These are phyloP conservation scores for Tolypocladium album DNA, from an alignment of 2,329 filamentous ascomycete species.

Conservation along the genomic window DNA sequence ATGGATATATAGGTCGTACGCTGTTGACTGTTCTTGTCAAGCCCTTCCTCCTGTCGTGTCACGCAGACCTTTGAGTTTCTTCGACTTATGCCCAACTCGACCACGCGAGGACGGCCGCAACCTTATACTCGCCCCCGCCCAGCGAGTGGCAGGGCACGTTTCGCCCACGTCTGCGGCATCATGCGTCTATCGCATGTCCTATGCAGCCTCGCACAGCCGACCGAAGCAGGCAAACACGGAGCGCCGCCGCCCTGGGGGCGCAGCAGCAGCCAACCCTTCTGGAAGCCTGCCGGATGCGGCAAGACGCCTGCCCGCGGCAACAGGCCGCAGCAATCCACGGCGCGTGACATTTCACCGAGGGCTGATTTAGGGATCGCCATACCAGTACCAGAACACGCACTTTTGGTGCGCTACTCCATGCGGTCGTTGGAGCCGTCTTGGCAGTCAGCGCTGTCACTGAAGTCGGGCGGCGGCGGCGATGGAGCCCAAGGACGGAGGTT, in stretches of 20 bases:
- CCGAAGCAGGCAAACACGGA: background rate
- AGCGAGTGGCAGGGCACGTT: background rate
- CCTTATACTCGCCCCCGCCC: background rate
- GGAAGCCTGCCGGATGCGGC: background rate
- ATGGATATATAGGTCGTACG: background rate
- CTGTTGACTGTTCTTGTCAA: background rate
- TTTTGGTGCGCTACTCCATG: background rate
- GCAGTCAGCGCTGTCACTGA: background rate
- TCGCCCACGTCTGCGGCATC: background rate
- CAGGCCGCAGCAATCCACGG: background rate
- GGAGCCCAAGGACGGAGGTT: background rate
- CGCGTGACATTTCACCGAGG: background rate
- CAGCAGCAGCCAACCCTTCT: background rate
- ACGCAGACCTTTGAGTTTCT: background rate
- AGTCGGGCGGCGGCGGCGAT: background rate
- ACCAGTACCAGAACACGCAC: no score
- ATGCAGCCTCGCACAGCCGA: no score
- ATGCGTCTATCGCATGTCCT: background rate
- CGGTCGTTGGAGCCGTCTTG: no score
- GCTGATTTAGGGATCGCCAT: no score
- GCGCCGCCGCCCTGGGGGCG: background rate
- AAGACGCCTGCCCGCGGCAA: background rate
- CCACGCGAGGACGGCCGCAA: background rate
- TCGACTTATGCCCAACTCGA: no score
- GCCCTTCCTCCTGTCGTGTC: background rate